Evolutionary conservation across 2,329 filamentous ascomycete species (phyloP).

Genomic region (Blastomyces gilchristii): DNA sequence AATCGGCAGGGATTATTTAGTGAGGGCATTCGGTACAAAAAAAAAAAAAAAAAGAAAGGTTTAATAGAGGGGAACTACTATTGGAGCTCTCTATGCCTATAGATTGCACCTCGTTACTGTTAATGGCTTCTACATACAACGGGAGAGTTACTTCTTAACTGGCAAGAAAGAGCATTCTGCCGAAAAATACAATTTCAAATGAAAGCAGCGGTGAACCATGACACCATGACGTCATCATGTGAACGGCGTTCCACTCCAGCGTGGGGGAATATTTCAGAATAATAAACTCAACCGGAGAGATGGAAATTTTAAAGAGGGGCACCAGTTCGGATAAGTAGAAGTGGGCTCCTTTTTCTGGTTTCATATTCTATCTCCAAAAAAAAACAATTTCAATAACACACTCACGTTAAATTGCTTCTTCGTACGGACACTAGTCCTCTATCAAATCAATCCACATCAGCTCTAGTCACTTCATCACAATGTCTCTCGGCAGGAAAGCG

Average conservation of each 20-base stretch:
- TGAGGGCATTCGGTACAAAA: not conserved
- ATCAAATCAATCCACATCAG: not conserved
- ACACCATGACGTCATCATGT: not conserved
- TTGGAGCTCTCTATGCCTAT: too few relatives aligned
- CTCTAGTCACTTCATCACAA: constrained; percentile 13
- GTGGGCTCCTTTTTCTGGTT: not conserved
- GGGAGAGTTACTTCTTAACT: too few relatives aligned
- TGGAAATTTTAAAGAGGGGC: not conserved
- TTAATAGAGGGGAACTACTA: not conserved
- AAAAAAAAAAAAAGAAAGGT: not conserved
- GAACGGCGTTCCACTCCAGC: not conserved
- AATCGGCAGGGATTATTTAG: not conserved
- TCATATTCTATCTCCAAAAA: not conserved
- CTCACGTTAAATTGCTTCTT: not conserved
- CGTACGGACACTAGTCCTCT: not conserved
- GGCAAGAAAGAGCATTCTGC: too few relatives aligned
- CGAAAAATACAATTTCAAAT: not conserved
- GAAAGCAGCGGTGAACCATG: not conserved
- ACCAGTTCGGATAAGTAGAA: not conserved
- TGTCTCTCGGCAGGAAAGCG: constrained; percentile 34
- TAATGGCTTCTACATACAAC: not conserved
- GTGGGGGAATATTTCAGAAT: not conserved
- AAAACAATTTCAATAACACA: not conserved
- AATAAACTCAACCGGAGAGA: not conserved
- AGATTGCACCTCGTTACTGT: not conserved